These are phyloP conservation scores for Boletus sp. DNA, from an alignment of 768 basidiomycete genomes.

Conservation along the genomic window DNA sequence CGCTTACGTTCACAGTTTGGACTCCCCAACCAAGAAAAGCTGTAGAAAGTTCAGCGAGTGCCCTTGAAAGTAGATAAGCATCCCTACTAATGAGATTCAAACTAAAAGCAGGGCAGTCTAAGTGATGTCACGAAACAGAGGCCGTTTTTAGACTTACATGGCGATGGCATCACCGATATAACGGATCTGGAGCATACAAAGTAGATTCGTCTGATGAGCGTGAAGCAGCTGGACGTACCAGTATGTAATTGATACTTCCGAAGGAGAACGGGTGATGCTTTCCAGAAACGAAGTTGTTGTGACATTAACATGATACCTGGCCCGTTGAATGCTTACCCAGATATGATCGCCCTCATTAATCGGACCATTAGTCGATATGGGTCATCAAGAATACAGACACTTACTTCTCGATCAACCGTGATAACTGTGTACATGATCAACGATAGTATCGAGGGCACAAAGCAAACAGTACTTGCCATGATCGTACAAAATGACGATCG, in stretches of 20 bases:
- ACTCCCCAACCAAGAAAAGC: slow-evolving; percentile 13
- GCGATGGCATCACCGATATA: slow-evolving; percentile 12
- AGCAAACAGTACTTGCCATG: slow-evolving; percentile 7
- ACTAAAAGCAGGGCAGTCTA: not conserved
- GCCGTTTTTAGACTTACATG: slow-evolving; percentile 1
- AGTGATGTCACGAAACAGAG: not conserved
- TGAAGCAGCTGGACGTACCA: not conserved
- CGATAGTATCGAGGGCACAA: not conserved
- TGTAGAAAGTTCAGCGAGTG: not conserved
- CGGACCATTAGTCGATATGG: not conserved
- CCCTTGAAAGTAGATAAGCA: not conserved
- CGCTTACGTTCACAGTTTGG: slow-evolving; percentile 8
- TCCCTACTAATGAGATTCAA: slow-evolving; percentile 13
- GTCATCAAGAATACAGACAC: not conserved
- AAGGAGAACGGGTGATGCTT: slow-evolving; percentile 8
- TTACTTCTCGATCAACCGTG: not conserved
- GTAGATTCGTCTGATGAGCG: not conserved
- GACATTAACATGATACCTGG: not conserved
- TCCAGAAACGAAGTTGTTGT: not conserved
- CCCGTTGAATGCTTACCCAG: not conserved
- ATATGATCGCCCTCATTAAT: not conserved
- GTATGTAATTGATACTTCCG: slow-evolving; percentile 18
- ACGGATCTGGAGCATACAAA: slow-evolving; percentile 3
- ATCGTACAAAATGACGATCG: slow-evolving; percentile 16
- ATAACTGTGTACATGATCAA: slow-evolving; percentile 5